Base-by-base conservation (phyloP, 495 filamentous ascomycete species). In the Penicillium subrubescens region DNA sequence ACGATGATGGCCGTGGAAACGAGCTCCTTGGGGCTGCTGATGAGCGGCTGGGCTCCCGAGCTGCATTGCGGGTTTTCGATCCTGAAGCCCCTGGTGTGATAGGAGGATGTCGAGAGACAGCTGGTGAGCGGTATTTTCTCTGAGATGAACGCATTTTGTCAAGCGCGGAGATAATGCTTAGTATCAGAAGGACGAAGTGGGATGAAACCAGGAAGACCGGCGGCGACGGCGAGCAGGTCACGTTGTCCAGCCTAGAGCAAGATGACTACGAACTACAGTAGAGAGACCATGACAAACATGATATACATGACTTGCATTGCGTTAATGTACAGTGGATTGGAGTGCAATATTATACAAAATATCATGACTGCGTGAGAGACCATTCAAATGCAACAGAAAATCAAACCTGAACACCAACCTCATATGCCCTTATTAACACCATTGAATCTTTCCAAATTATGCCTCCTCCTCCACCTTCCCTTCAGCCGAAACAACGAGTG, bases 401-500 rank as follows among this genome's bases (percentile, higher is more conserved):
- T n/a, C 34, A 37, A 65, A 46, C 21, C 41, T 19, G 25, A 48
- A 54, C 35, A 62, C 51, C 52, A 48, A 34, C 27, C 17, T 33
- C 57, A 63, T 46, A 61, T 63, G 48, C 62, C 57, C 59, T 34
- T 14, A 41, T 52, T 39, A 56, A 56, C 10, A 56, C 34, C 31
- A 17, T 23, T 33, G 56, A 60, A 63, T 51, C 48, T 44, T 52
- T 19, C 27, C n/a, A 48, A 21, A 46, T 71, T 35, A 67, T 65
- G 57, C 46, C 0, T 62, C 69, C 0, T 62, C 69, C 57, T 69
- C 33, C 53, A 63, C 62, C 35, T 39, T 35, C 7, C 57, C 68
- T 48, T 74, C 67, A 25, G 67, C 31, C 1, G 65, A 62, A 14
- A 82, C 73, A 56, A 75, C 65, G 51, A 81, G 67, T 11, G 70